These are phyloP conservation scores for Pythium sp. DNA, from an alignment of 352 stramenopile species.

Conservation along the genomic window DNA sequence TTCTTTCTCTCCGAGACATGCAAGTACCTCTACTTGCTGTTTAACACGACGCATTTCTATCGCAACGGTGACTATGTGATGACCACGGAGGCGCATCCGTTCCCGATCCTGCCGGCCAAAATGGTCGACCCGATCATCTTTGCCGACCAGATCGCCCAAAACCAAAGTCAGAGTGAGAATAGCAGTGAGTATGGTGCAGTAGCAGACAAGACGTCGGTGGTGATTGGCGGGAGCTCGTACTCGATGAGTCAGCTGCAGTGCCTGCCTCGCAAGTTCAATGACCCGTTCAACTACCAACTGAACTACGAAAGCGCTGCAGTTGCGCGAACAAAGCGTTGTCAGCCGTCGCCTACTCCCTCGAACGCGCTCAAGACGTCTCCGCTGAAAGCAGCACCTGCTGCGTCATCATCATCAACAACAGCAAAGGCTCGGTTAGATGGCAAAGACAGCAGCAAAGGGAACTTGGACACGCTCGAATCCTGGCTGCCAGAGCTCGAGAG, in stretches of 20 bases:
- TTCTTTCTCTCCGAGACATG: conserved; percentile 99
- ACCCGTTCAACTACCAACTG: conserved; percentile 52
- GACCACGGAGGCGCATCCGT: conserved; percentile 96
- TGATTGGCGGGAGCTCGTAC: conserved; percentile 17
- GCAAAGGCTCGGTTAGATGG: conserved; percentile 2
- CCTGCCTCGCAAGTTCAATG: conserved; percentile 42
- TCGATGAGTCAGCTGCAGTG: conserved; percentile 33
- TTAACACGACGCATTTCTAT: conserved; percentile 89
- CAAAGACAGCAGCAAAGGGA: neutral
- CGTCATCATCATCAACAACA: neutral
- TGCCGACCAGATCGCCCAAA: conserved; percentile 13
- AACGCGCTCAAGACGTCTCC: neutral
- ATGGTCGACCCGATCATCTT: conserved; percentile 42
- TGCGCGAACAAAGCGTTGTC: conserved; percentile 43
- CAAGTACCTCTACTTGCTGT: conserved; percentile 99
- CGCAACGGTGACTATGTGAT: conserved; percentile 91
- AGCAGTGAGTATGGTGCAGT: neutral
- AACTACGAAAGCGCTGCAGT: conserved; percentile 54
- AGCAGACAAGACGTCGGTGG: conserved; percentile 1
- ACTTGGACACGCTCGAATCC: conserved; percentile 29
- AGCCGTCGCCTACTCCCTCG: neutral
- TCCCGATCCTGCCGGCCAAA: conserved; percentile 72
- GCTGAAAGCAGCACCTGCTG: neutral
- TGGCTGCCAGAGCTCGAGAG: conserved; percentile 51
- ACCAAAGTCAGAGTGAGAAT: neutral